phyloP scores from a whole-genome alignment of 23 red algal species.

The Gracilariopsis chorda region DNA sequence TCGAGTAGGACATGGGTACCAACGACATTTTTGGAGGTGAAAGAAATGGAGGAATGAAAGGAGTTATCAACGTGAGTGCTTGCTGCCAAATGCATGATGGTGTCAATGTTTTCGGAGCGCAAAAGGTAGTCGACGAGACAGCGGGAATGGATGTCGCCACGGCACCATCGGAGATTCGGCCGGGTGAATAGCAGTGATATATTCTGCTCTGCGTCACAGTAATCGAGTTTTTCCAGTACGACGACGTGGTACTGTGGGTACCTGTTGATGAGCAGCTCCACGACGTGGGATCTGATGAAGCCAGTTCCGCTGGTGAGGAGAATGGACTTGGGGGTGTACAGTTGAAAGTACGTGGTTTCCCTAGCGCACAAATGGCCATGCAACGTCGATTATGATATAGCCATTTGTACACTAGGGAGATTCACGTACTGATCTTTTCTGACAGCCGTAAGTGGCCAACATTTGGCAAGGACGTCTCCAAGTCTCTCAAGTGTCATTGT shows the following conservation, averaged over 20 bases:
- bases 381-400: no score
- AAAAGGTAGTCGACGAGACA: constrained; percentile 89
- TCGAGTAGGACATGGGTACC: constrained; percentile 95
- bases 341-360: neutral
- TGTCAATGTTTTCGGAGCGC: constrained; percentile 84
- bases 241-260: constrained; percentile 84
- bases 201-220: constrained; percentile 87
- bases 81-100: constrained; percentile 97
- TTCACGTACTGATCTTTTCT: no score
- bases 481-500: no score
- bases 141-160: constrained; percentile 88
- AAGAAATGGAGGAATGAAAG: constrained; percentile 86
- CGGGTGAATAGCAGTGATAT: constrained; percentile 26
- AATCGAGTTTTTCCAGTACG: constrained; percentile 91
- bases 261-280: constrained; percentile 58
- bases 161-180: constrained; percentile 83
- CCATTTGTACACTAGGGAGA: no score
- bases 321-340: constrained; percentile 37
- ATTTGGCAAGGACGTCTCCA: no score
- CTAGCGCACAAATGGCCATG: no score
- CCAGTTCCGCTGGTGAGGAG: constrained; percentile 94
- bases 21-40: constrained; percentile 94
- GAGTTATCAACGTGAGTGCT: constrained; percentile 96
- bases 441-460: no score
- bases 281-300: constrained; percentile 96